phyloP scores from a whole-genome alignment of 305 asterid species.

The Solanum hybrid region DNA sequence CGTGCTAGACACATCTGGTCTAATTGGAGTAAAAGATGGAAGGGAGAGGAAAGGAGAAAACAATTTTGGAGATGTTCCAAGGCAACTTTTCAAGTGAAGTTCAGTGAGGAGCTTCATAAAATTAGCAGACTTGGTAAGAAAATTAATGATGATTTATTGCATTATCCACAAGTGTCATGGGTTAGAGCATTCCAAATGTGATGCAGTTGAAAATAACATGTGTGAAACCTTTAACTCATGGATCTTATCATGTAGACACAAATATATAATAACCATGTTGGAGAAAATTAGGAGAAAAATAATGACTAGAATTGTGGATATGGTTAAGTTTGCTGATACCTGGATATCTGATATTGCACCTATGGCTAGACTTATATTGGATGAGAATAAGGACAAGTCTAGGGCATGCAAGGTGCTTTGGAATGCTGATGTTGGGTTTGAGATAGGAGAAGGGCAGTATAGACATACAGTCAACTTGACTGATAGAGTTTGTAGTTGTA shows the following conservation, averaged over 20 bases:
- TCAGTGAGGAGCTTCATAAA: not conserved
- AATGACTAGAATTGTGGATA: not conserved
- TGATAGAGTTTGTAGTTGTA: not conserved
- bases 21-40: not conserved
- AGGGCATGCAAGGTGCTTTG: not conserved
- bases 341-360: not conserved
- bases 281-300: not conserved
- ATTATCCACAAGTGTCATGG: not conserved
- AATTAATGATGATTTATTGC: not conserved
- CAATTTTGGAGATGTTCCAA: not conserved
- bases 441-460: not conserved
- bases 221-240: not conserved
- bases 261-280: not conserved
- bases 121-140: not conserved
- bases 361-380: not conserved
- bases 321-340: not conserved
- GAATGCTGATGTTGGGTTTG: not conserved
- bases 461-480: not conserved
- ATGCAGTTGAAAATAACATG: not conserved
- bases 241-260: not conserved
- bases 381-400: not conserved
- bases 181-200: not conserved
- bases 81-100: not conserved
- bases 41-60: not conserved
- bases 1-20: not conserved